phyloP scores from a whole-genome alignment of 257 asterid species.

The Ehretia macrophylla region DNA sequence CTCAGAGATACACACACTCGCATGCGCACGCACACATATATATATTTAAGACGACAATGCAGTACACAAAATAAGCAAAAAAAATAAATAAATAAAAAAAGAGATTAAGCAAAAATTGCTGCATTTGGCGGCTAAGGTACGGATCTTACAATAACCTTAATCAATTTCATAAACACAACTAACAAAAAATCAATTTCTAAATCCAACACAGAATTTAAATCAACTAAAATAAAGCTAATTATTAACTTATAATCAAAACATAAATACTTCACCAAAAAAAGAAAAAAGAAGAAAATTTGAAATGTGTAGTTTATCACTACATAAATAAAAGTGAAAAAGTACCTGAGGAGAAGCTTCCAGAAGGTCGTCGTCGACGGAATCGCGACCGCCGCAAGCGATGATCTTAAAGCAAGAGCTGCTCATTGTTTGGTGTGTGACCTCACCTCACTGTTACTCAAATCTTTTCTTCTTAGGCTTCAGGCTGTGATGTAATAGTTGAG shows the following conservation, averaged over 20 bases:
- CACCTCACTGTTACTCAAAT: conserved; percentile 15
- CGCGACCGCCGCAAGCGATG: conserved; percentile 62
- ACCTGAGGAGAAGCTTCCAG: conserved; percentile 50
- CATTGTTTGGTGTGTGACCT: conserved; percentile 25
- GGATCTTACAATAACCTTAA: neutral
- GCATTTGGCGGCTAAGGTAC: neutral
- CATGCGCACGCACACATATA: too few relatives aligned
- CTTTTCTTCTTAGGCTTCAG: neutral
- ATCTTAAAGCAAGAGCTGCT: conserved; percentile 67
- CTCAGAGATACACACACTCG: too few relatives aligned
- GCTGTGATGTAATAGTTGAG: neutral
- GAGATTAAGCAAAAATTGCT: too few relatives aligned
- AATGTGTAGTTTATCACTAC: neutral
- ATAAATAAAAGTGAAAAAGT: neutral
- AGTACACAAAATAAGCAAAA: too few relatives aligned
- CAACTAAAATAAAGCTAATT: neutral
- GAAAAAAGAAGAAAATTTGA: too few relatives aligned
- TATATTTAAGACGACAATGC: too few relatives aligned
- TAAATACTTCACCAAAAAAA: too few relatives aligned
- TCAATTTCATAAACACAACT: neutral
- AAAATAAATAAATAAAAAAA: too few relatives aligned
- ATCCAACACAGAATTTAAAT: neutral
- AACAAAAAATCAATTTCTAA: neutral
- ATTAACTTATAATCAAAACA: too few relatives aligned
- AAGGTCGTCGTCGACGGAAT: conserved; percentile 54